Evolutionary conservation across 306 rosid genomes (phyloP).

Genomic region (Dryas alaskensis): DNA sequence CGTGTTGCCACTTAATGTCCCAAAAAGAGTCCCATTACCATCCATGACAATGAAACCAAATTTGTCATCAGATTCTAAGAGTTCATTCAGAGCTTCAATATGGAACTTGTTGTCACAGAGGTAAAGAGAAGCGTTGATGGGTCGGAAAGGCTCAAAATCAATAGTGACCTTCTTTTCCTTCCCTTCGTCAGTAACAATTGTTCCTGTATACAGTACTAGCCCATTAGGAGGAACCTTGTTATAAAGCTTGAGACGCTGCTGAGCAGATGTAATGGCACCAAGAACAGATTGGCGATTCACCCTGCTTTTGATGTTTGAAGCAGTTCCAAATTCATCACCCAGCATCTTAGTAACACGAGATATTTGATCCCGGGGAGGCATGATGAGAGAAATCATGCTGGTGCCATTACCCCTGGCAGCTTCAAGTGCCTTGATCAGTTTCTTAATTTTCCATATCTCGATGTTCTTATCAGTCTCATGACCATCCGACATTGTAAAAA

Average conservation of each 20-base stretch:
- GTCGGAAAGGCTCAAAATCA: conserved; percentile 90
- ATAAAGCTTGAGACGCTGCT: conserved; percentile 81
- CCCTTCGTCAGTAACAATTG: conserved; percentile 85
- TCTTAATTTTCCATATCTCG: conserved; percentile 93
- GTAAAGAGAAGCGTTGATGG: conserved; percentile 83
- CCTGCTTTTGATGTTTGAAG: conserved; percentile 87
- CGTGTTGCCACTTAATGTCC: conserved; percentile 84
- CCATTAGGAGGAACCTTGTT: conserved; percentile 90
- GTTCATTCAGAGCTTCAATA: conserved; percentile 83
- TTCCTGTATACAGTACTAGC: conserved; percentile 78
- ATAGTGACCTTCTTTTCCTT: conserved; percentile 91
- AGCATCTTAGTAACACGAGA: conserved; percentile 93
- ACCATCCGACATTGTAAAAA: conserved; percentile 57
- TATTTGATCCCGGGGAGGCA: conserved; percentile 92
- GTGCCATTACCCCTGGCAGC: conserved; percentile 91
- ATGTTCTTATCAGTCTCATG: conserved; percentile 89
- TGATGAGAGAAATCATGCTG: conserved; percentile 89
- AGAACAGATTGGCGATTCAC: conserved; percentile 86
- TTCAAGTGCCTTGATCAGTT: conserved; percentile 82
- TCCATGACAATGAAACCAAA: conserved; percentile 90
- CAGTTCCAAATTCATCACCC: conserved; percentile 95
- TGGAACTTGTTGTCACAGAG: conserved; percentile 91
- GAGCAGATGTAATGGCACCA: conserved; percentile 89
- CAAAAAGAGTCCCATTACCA: conserved; percentile 89
- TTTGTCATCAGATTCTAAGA: conserved; percentile 85